These are phyloP conservation scores for Larix kaempferi DNA, from an alignment of 75 land plant species.

Conservation along the genomic window DNA sequence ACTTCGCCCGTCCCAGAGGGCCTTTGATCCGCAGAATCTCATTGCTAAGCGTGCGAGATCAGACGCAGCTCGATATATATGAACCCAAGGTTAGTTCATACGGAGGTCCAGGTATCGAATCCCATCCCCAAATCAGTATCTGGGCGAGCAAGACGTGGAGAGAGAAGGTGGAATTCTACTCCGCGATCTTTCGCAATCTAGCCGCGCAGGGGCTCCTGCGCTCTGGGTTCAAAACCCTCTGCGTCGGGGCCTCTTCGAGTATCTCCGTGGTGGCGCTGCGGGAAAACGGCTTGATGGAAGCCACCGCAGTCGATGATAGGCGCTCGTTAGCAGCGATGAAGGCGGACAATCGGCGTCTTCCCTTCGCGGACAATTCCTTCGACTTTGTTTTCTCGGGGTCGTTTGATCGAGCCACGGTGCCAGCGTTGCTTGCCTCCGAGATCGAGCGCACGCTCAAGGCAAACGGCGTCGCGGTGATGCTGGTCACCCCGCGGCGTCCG, in stretches of 20 bases:
- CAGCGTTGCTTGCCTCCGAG: conserved; percentile 15
- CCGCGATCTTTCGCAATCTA: background rate
- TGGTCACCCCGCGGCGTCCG: background rate
- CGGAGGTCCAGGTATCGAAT: background rate
- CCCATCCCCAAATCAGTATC: background rate
- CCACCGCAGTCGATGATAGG: background rate
- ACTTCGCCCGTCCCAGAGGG: background rate
- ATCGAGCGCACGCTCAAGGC: conserved; percentile 16
- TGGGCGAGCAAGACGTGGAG: background rate
- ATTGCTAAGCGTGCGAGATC: too few relatives aligned
- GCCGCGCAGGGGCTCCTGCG: background rate
- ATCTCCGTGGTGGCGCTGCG: background rate
- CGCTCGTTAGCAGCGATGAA: background rate
- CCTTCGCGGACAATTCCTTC: conserved; percentile 5
- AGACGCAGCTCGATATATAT: background rate
- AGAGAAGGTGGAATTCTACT: background rate
- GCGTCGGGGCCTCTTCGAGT: background rate
- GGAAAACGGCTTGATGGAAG: background rate
- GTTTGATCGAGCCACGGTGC: conserved; percentile 9
- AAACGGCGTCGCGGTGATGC: conserved; percentile 6
- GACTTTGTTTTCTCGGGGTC: conserved; percentile 18
- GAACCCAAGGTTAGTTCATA: background rate
- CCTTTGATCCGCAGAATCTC: background rate
- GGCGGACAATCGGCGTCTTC: background rate
- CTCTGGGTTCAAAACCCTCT: conserved; percentile 1